These are phyloP conservation scores for Jacaranda copaia DNA, from an alignment of 257 asterid species.

Conservation along the genomic window DNA sequence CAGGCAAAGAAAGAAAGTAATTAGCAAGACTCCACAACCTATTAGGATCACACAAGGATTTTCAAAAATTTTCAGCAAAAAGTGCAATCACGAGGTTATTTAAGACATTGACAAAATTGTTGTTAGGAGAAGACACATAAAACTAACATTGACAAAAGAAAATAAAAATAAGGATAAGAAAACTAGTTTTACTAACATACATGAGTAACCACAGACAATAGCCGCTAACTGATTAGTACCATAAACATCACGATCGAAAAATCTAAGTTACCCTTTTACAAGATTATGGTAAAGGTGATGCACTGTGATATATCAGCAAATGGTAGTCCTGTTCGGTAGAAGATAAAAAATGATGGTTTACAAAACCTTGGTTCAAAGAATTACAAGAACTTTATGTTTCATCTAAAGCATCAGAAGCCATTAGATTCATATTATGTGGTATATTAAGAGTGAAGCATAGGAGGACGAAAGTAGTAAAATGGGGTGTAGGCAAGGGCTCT, in stretches of 20 bases:
- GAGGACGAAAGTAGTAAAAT: background rate
- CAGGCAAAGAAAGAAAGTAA: slow-evolving; percentile 2
- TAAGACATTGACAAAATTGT: background rate
- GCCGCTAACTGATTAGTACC: slow-evolving; percentile 9
- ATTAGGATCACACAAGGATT: slow-evolving; percentile 8
- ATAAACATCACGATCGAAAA: background rate
- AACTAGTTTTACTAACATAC: background rate
- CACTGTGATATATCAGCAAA: background rate
- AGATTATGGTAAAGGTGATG: background rate
- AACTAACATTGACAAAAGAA: slow-evolving; percentile 10
- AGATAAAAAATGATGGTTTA: background rate
- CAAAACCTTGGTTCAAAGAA: background rate
- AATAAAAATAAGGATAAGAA: background rate
- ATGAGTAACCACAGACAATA: slow-evolving; percentile 17
- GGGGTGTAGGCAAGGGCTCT: slow-evolving; percentile 8
- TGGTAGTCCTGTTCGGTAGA: slow-evolving; percentile 9
- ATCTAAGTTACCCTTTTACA: slow-evolving; percentile 4
- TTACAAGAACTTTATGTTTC: slow-evolving; percentile 2
- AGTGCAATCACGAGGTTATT: background rate
- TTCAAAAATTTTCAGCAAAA: background rate
- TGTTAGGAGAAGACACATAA: background rate
- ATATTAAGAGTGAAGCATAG: background rate
- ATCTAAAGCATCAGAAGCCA: slow-evolving; percentile 3
- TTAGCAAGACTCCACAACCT: slow-evolving; percentile 13
- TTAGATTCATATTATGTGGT: background rate